Percentiles rank a stretch among this genome's conserved stretches.
phyloP scores from a whole-genome alignment of 805 yeast genomes.

The Saccharomycopsis fermentans region DNA sequence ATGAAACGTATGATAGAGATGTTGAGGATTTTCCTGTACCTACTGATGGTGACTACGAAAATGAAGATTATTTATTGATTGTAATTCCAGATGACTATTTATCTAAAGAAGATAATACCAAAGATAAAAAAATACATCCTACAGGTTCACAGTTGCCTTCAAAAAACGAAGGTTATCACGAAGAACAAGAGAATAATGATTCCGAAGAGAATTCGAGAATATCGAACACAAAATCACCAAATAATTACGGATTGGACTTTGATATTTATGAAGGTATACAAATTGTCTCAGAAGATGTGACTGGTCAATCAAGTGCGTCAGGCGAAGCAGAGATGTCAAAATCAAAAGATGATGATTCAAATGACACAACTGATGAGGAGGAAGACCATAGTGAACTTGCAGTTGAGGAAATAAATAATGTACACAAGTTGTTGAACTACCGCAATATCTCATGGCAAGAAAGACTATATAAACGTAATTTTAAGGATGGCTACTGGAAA shows the following conservation, averaged over 20 bases:
- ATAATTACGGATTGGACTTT: constrained; percentile 17
- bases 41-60: constrained; percentile 10
- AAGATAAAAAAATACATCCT: constrained; percentile 16
- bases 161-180: constrained; percentile 21
- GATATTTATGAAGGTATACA: constrained; percentile 21
- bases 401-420: constrained; percentile 18
- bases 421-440: constrained; percentile 37
- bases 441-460: constrained; percentile 68
- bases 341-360: neutral
- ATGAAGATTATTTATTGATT: constrained; percentile 15
- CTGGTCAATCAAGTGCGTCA: constrained; percentile 19
- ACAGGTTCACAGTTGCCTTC: constrained; percentile 10
- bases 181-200: constrained; percentile 20
- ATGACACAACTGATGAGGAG: constrained; percentile 17
- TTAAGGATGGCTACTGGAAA: constrained; percentile 82
- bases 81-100: constrained; percentile 13
- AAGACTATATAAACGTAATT: constrained; percentile 60
- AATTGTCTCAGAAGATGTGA: constrained; percentile 16
- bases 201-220: constrained; percentile 19
- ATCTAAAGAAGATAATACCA: neutral
- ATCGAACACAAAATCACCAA: constrained; percentile 16
- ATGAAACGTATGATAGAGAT: neutral
- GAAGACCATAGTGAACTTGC: constrained; percentile 20
- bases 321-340: constrained; percentile 2
- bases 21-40: constrained; percentile 11